Percentiles rank a stretch among this genome's conserved stretches.
Conservation (phyloP, 495 filamentous ascomycete species). For the Trichoderma gamsii region DNA sequence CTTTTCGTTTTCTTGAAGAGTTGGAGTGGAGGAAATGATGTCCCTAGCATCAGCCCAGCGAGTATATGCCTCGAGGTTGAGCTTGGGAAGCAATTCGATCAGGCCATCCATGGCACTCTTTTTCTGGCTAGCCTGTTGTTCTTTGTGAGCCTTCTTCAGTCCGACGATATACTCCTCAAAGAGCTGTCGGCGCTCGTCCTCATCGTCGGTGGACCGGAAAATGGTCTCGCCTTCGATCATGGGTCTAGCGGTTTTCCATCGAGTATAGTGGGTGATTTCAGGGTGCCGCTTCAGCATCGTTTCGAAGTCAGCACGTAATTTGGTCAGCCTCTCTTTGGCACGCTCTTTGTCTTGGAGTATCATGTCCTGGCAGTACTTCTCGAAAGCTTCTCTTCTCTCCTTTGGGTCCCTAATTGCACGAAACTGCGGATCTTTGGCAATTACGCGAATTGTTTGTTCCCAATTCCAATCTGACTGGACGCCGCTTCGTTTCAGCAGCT, state of each 20-base stretch:
- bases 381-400: slow-evolving; percentile 85
- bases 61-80: slow-evolving; percentile 88
- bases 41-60: slow-evolving; percentile 88
- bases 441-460: slow-evolving; percentile 81
- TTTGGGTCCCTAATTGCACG: slow-evolving; percentile 89
- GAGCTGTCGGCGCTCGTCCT: slow-evolving; percentile 81
- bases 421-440: slow-evolving; percentile 92
- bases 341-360: slow-evolving; percentile 89
- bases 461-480: slow-evolving; percentile 89
- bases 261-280: slow-evolving; percentile 95
- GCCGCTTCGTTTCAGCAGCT: slow-evolving; percentile 76
- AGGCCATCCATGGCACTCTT: slow-evolving; percentile 85
- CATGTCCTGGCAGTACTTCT: slow-evolving; percentile 90
- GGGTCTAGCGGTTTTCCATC: slow-evolving; percentile 92
- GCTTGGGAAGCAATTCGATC: slow-evolving; percentile 68
- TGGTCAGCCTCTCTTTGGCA: slow-evolving; percentile 89
- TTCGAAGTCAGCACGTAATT: slow-evolving; percentile 87
- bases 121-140: slow-evolving; percentile 62
- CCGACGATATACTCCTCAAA: slow-evolving; percentile 91
- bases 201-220: slow-evolving; percentile 83
- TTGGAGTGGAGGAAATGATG: slow-evolving; percentile 70
- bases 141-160: slow-evolving; percentile 69
- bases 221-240: slow-evolving; percentile 95
- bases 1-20: slow-evolving; percentile 78
- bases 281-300: slow-evolving; percentile 95